These are phyloP conservation scores for Pezicula carpinea DNA, from an alignment of 2,329 filamentous ascomycete genomes.

Conservation along the genomic window DNA sequence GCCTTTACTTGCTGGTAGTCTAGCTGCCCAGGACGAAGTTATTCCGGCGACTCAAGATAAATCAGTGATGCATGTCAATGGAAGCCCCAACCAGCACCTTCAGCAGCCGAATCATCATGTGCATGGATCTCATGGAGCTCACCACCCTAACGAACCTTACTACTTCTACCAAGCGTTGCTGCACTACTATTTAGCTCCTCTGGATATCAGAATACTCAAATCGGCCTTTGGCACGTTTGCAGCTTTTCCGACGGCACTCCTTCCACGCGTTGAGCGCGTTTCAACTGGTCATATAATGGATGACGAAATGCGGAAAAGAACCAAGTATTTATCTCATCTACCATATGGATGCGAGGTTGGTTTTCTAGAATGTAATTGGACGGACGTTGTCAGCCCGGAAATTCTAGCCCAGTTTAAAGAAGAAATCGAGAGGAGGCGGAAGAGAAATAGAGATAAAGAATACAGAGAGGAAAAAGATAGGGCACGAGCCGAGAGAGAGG, in stretches of 20 bases:
- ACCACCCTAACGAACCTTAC: constrained; percentile 41
- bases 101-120: neutral
- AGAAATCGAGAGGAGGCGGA: constrained; percentile 60
- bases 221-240: constrained; percentile 64
- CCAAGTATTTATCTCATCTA: constrained; percentile 67
- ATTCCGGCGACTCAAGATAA: no score
- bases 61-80: no score
- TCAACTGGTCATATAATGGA: constrained; percentile 69
- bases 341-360: constrained; percentile 68
- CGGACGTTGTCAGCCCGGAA: constrained; percentile 58
- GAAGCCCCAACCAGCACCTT: neutral
- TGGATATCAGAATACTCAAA: constrained; percentile 71
- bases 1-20: no score
- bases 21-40: no score
- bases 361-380: constrained; percentile 74
- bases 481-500: constrained; percentile 61
- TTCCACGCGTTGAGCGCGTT: constrained; percentile 67
- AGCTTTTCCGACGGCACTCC: constrained; percentile 62
- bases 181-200: constrained; percentile 67
- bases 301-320: constrained; percentile 63
- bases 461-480: constrained; percentile 66
- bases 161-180: constrained; percentile 69
- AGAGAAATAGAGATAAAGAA: constrained; percentile 64
- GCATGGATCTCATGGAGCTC: constrained; percentile 8
- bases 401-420: constrained; percentile 56